Base-by-base conservation (phyloP, 2,329 filamentous ascomycete species). In the Pezicula radicicola region DNA sequence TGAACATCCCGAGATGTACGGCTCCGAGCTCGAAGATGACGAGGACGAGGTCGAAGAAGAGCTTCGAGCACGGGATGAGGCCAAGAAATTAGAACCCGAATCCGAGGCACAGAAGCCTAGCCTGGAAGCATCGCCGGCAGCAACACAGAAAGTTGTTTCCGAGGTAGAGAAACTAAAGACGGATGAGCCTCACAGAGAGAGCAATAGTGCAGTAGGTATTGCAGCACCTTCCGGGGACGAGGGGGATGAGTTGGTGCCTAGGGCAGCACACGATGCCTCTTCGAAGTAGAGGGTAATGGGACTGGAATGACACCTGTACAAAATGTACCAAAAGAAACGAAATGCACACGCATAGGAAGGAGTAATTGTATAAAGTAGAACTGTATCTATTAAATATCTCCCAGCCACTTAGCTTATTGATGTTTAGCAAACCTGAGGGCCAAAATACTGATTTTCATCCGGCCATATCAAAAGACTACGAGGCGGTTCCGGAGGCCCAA, bases 1-100 rank as follows among this genome's bases (percentile, higher is more conserved):
- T 62, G 76, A 85, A 68, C 89, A 97, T 70, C 94, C 94, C 18
- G 94, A 97, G 41, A 80, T 97, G 54, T 99, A 99, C 72, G 92
- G 91, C 54, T 81, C 88, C 41, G 93, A 97, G 69, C 77, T 97
- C 16, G 86, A 88, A 33, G 88, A 91, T 45, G 91, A 95, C 47
- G 83, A 84, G 33, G 84, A 87, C 18, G 80, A 84, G 35, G 51
- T 66, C 16, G 66, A 67, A 50, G 61, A 65, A 18, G 64, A 67
- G 43, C 49, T 66, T 44, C 54, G 55, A 16, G 60, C 61, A 7
- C 57, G 58, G 52, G 60, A 66, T 25, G 36, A 49, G 46, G 56
- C 37, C 39, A 48, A 46, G 42, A 52, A 46, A 18, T 41, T 54
- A 45, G 48, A 28, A 6, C 48, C 54, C 10, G 52, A 44, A 9